phyloP scores from a whole-genome alignment of 345 rosid species.

The Salix purpurea region DNA sequence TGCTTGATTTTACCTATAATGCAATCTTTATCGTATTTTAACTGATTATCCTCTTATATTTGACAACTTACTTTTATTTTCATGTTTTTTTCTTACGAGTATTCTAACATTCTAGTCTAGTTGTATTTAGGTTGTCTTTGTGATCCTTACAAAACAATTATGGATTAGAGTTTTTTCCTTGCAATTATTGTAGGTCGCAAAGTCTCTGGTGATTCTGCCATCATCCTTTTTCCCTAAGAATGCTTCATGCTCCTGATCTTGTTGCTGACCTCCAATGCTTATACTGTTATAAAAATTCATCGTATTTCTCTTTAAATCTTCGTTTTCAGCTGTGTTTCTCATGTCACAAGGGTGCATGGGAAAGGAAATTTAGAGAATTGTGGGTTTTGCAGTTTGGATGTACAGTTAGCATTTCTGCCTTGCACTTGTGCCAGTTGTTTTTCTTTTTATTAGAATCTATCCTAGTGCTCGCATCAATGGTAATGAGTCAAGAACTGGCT shows the following conservation, averaged over 20 bases:
- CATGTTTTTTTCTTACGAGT: not conserved
- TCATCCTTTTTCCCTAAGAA: not conserved
- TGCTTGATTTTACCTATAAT: constrained; percentile 20
- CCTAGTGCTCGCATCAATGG: not conserved
- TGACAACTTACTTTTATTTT: not conserved
- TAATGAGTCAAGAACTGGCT: not conserved
- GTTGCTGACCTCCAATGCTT: not conserved
- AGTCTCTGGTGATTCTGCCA: not conserved
- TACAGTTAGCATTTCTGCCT: not conserved
- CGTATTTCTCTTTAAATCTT: not conserved
- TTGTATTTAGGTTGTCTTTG: not conserved
- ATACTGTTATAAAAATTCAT: not conserved
- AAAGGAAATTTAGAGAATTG: not conserved
- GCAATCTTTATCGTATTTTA: constrained; percentile 3
- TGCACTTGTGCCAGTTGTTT: not conserved
- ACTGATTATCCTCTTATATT: not conserved
- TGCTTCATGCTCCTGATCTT: not conserved
- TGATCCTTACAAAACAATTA: not conserved
- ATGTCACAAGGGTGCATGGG: not conserved
- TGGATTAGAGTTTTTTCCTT: not conserved
- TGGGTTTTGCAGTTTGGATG: not conserved
- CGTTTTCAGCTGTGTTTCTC: not conserved
- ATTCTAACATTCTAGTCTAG: not conserved
- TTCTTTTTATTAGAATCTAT: not conserved
- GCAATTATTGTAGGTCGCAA: not conserved